Evolutionary conservation across 495 filamentous ascomycete genomes (phyloP), one percentile per base, ranked within the genome.

Genomic region (Talaromyces adpressus): DNA sequence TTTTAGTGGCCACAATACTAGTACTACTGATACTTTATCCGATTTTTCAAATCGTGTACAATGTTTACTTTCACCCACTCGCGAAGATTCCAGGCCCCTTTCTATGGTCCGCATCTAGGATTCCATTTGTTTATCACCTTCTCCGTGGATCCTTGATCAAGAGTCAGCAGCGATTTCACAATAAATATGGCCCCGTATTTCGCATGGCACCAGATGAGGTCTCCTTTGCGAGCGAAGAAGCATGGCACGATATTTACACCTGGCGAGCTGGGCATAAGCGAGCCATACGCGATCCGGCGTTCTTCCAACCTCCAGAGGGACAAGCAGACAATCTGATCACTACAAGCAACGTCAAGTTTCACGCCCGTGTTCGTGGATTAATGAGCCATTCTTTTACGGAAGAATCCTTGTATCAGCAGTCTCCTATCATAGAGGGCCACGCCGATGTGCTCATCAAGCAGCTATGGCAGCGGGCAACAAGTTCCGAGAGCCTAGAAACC

Each of bases 161-260:
- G 6, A 18, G 12, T 20, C 25, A 34, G 9, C 27, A 22, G 14
- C 56, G 11, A 58, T 36, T 88, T 25, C 87, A 89, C 64, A 65
- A 78, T 32, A 63, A 66, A 12, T 87, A 87, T 64, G 85, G 85
- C 0, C 78, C 83, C 3, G 77, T 81, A 0, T 83, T 87, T 9
- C 79, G 85, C 4, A 73, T 87, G 14, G 78, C 78, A 3, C 85
- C 85, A 0, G 82, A 83, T 64, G 86, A 89, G 69, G 79, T 87
- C 8, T 83, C 82, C 0, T 88, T 90, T 62, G 80, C 82, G 0
- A 82, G 79, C 2, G 64, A 80, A 0, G 73, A 79, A 18, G 85
- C 82, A 0, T 76, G 87, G n/a, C 85, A 82, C 63, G 85, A 88
- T 69, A 89, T 89, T 18, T 89, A 89, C 70, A 77, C 80, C 36